Percentiles rank a stretch among this genome's conserved stretches.
Conservation (phyloP, 2,329 filamentous ascomycete genomes). For the Ophiostoma himal-ulmi region DNA sequence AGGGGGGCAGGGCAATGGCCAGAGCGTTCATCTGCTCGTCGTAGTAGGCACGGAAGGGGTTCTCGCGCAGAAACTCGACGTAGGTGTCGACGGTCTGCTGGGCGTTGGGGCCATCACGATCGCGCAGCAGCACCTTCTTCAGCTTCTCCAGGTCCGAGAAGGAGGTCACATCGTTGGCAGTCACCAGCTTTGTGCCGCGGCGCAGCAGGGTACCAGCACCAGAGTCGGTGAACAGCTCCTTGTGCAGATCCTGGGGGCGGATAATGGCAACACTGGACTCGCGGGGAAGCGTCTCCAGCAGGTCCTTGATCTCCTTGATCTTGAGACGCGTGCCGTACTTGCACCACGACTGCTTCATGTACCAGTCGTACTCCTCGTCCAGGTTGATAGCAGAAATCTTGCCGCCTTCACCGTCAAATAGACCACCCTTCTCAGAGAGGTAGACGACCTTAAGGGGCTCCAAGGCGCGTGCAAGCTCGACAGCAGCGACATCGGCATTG, state of each 20-base stretch:
- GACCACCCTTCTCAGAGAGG: slow-evolving; percentile 92
- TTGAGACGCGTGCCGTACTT: slow-evolving; percentile 91
- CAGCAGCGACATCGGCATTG: slow-evolving; percentile 93
- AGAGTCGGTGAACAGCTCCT: slow-evolving; percentile 93
- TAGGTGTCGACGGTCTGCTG: slow-evolving; percentile 81
- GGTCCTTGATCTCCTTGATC: slow-evolving; percentile 95
- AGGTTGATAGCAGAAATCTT: slow-evolving; percentile 97
- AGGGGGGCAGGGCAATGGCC: slow-evolving; percentile 75
- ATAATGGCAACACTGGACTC: slow-evolving; percentile 97
- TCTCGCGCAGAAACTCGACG: slow-evolving; percentile 67
- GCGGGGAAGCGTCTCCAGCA: slow-evolving; percentile 79
- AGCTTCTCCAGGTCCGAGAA: slow-evolving; percentile 71
- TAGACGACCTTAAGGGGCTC: slow-evolving; percentile 97
- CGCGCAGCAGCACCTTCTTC: slow-evolving; percentile 74
- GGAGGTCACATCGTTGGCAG: slow-evolving; percentile 63
- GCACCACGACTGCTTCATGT: slow-evolving; percentile 94
- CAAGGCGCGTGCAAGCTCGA: slow-evolving; percentile 80
- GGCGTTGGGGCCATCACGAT: slow-evolving; percentile 75
- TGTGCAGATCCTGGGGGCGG: slow-evolving; percentile 90
- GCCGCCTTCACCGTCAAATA: slow-evolving; percentile 88
- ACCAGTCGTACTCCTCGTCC: slow-evolving; percentile 87
- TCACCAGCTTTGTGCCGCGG: slow-evolving; percentile 81
- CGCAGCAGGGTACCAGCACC: slow-evolving; percentile 90
- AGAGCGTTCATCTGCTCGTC: slow-evolving; percentile 92
- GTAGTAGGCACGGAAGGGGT: slow-evolving; percentile 86